Evolutionary conservation across 768 basidiomycete species (phyloP).

Genomic region (Collybia sordida): DNA sequence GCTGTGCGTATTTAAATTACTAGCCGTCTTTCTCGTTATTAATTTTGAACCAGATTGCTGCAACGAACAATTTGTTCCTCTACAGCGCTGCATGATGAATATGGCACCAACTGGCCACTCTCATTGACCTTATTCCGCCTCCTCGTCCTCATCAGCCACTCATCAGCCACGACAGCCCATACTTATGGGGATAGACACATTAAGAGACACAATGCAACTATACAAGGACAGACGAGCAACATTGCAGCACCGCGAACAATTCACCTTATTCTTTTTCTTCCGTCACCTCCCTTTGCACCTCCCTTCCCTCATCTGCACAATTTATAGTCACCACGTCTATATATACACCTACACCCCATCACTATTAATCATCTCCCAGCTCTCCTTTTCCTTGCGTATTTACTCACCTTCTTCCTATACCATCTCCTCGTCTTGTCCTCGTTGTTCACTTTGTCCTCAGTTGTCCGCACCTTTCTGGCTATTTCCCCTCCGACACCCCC

Average conservation of each 20-base stretch:
- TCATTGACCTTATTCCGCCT: conserved; percentile 6
- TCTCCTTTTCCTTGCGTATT: conserved; percentile 1
- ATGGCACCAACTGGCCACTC: conserved; percentile 14
- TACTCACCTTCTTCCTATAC: background rate
- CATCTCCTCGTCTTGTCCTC: conserved; percentile 2
- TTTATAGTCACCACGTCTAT: background rate
- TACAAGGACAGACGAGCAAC: conserved; percentile 16
- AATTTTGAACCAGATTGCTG: conserved; percentile 68
- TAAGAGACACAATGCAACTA: conserved; percentile 19
- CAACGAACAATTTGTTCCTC: conserved; percentile 94
- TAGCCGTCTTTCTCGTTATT: background rate
- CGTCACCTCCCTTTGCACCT: background rate
- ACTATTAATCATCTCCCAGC: background rate
- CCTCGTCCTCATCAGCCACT: conserved; percentile 4
- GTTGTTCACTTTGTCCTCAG: conserved; percentile 2
- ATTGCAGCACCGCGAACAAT: conserved; percentile 3
- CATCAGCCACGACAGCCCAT: conserved; percentile 16
- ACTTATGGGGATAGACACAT: conserved; percentile 15
- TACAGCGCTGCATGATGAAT: conserved; percentile 65
- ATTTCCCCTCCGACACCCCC: background rate
- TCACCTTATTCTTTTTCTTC: background rate
- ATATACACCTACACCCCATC: conserved; percentile 3
- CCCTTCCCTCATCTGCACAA: conserved; percentile 1
- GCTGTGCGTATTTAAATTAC: conserved; percentile 60
- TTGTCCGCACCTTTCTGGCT: background rate